Evolutionary conservation across 108 stramenopile species (phyloP).

Genomic region (Poteriospumella lacustris): DNA sequence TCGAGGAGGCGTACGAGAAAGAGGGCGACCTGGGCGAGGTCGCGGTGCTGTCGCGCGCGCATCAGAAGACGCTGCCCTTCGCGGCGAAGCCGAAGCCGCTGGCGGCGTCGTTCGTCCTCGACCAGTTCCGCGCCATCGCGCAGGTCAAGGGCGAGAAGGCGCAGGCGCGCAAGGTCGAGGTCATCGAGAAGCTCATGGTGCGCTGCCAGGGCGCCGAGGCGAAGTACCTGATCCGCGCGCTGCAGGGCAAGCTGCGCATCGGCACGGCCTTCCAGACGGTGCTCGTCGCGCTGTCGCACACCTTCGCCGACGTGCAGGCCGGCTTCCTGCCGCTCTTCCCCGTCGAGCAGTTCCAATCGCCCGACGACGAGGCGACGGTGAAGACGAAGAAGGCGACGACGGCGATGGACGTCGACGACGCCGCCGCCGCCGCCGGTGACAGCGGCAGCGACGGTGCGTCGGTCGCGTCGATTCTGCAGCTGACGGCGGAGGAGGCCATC

Average conservation of each 20-base stretch:
- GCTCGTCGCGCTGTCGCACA: slow-evolving; percentile 82
- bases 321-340: too few relatives aligned
- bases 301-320: slow-evolving; percentile 54
- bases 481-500: background rate
- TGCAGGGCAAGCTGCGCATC: slow-evolving; percentile 96
- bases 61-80: slow-evolving; percentile 75
- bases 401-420: slow-evolving; percentile 26
- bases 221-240: slow-evolving; percentile 91
- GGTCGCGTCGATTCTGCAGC: background rate
- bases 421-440: background rate
- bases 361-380: slow-evolving; percentile 30
- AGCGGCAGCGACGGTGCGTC: background rate
- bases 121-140: slow-evolving; percentile 53
- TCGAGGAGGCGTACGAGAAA: slow-evolving; percentile 72
- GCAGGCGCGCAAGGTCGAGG: slow-evolving; percentile 81
- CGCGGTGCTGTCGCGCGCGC: slow-evolving; percentile 68
- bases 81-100: slow-evolving; percentile 66
- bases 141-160: slow-evolving; percentile 70
- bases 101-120: slow-evolving; percentile 51
- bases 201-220: slow-evolving; percentile 67
- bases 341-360: too few relatives aligned
- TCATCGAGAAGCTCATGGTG: slow-evolving; percentile 82
- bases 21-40: slow-evolving; percentile 90
- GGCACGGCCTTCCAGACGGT: slow-evolving; percentile 92
- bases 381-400: background rate